Base-by-base conservation (phyloP, 495 filamentous ascomycete genomes). In the Aspergillus bridgeri region DNA sequence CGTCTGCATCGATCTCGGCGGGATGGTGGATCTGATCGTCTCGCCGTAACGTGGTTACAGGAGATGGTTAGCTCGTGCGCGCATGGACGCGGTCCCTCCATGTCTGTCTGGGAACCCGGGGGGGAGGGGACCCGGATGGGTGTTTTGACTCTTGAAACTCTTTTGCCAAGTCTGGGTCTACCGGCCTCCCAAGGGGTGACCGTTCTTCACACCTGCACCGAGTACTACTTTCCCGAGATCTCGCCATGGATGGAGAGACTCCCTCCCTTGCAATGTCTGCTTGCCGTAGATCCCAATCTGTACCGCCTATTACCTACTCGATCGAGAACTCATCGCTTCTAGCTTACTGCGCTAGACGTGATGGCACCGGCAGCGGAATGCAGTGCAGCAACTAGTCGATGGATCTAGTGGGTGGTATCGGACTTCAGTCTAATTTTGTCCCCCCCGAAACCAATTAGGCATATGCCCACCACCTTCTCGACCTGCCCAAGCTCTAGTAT, bases 21-120 rank as follows among this genome's bases (percentile, higher is more conserved):
- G n/a, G 20, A 50, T 29, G 48, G 24, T 50, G 48, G 20, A 50
- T 50, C 48, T n/a, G 48, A 50, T 50, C 23, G 23, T 27, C 48
- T 38, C n/a, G 48, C 13, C 48, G 19, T n/a, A 29, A 3, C 48
- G 5, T 9, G 33, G 4, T 38, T 38, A n/a, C 17, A 38, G 13
- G 33, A 38, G 33, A 38, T 2, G 33, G 33, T 38, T 38, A 38
- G 33, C 33, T 13, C 33, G 33, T 11, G 29, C 5, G 13, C 29
- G 29, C 29, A 33, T 33, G 4, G 8, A 33, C 29, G 8, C 29
- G 5, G 33, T 4, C 13, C 33, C 9, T 38, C 33, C 33, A 38
- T 38, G 33, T 38, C 33, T 38, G 33, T 38, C 33, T 38, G 33
- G 33, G 33, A 38, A 38, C 13, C 17, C 33, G 33, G 33, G 3